Evolutionary conservation across 108 stramenopile genomes (phyloP).

Genomic region (Skeletonema tropicum): DNA sequence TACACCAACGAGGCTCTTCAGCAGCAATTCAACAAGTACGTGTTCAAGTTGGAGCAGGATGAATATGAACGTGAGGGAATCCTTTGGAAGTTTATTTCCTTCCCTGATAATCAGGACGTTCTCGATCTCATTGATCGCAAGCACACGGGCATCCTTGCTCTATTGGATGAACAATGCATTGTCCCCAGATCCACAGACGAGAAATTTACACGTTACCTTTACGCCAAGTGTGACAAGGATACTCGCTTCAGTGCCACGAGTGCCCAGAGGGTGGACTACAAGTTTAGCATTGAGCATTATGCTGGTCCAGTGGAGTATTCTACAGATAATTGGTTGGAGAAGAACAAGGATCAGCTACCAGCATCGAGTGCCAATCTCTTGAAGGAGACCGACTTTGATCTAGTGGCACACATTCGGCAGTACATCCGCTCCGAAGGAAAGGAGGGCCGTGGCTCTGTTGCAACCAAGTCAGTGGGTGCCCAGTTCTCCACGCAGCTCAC

Average conservation of each 20-base stretch:
- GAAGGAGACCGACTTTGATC: slow-evolving; percentile 66
- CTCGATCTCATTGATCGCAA: slow-evolving; percentile 95
- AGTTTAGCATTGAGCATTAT: slow-evolving; percentile 91
- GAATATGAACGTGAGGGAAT: slow-evolving; percentile 96
- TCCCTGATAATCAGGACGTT: slow-evolving; percentile 97
- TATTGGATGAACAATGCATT: slow-evolving; percentile 95
- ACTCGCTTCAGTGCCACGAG: slow-evolving; percentile 70
- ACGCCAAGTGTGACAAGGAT: slow-evolving; percentile 80
- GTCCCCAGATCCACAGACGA: slow-evolving; percentile 90
- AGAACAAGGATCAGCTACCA: slow-evolving; percentile 91
- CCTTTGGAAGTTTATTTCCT: slow-evolving; percentile 91
- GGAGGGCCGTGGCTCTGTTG: slow-evolving; percentile 75
- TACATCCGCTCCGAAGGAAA: slow-evolving; percentile 77
- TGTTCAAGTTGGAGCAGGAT: slow-evolving; percentile 96
- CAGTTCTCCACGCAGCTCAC: slow-evolving; percentile 88
- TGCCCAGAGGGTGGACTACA: slow-evolving; percentile 71
- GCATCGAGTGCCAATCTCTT: slow-evolving; percentile 72
- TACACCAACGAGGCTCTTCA: slow-evolving; percentile 98
- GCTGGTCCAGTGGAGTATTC: slow-evolving; percentile 90
- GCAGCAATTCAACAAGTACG: slow-evolving; percentile 98
- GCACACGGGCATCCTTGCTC: slow-evolving; percentile 87
- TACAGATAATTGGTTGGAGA: slow-evolving; percentile 84
- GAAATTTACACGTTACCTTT: slow-evolving; percentile 89
- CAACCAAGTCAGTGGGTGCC: slow-evolving; percentile 79
- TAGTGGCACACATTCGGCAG: slow-evolving; percentile 58